These are phyloP conservation scores for Juncus effusus DNA, from an alignment of 176 grass and related monocot species.

Conservation along the genomic window DNA sequence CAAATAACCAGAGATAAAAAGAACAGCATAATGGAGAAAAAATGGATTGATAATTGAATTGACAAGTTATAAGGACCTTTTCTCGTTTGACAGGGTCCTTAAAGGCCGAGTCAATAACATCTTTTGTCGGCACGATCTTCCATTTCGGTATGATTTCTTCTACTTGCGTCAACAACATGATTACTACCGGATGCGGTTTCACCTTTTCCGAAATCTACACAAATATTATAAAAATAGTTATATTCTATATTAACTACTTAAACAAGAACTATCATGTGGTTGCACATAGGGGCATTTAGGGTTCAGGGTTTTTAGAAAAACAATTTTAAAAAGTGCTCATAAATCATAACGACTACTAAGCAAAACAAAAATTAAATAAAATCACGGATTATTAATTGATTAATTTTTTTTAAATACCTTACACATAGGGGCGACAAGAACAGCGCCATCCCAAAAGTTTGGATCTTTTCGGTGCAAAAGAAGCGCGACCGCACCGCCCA, in stretches of 20 bases:
- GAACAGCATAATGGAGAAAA: not conserved
- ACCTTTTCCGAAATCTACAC: conserved; percentile 83
- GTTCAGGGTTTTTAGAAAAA: too few species aligned
- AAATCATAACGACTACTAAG: too few species aligned
- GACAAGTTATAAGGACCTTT: conserved; percentile 26
- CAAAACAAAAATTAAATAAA: too few species aligned
- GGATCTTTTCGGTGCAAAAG: conserved; percentile 76
- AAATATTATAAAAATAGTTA: not conserved
- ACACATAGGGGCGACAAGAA: conserved; percentile 85
- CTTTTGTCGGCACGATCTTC: conserved; percentile 89
- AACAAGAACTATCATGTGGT: too few species aligned
- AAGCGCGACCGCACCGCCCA: conserved; percentile 72
- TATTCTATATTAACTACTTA: too few species aligned
- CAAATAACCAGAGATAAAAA: not conserved
- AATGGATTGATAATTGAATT: not conserved
- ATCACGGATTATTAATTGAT: not conserved
- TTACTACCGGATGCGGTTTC: conserved; percentile 65
- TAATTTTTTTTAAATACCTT: conserved; percentile 40
- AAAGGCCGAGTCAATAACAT: conserved; percentile 80
- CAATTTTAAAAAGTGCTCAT: too few species aligned
- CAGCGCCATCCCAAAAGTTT: conserved; percentile 72
- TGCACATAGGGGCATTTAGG: too few species aligned
- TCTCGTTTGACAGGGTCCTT: conserved; percentile 83
- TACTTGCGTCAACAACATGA: conserved; percentile 61
- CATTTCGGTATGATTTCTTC: conserved; percentile 93